Base-by-base conservation (phyloP, 306 rosid genomes). In the Quercus agrifolia region DNA sequence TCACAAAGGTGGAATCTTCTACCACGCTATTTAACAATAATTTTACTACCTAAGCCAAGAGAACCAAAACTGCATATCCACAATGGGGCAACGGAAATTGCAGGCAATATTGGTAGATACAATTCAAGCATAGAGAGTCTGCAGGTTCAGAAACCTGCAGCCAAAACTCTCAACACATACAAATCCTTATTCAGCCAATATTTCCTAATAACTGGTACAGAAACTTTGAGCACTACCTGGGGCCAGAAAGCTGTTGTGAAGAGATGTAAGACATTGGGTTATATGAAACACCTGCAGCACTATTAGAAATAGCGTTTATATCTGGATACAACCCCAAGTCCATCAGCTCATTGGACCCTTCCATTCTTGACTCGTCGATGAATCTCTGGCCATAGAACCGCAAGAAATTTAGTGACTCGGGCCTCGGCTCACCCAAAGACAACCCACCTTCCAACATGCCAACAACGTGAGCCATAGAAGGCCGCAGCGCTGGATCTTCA, bases 381-480 rank as follows among this genome's bases (percentile, higher is more conserved):
- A 87, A 94, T 63, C 89, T 87, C 59, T 91, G 88, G 5, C 97
- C 99, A 74, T 85, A 91, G 77, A 90, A 92, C 20, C 97, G 81
- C 85, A 94, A 76, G 87, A 91, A 94, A 75, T 91, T 88, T 77
- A 92, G 73, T 7, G 91, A 90, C 46, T 90, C 95, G 23, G 89
- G 77, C 83, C 90, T 91, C 20, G 99, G 99, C 31, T 85, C 84
- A 20, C 89, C 72, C 76, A 86, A 20, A 30, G 93, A 82, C 71
- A 83, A 88, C 7, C 88, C 90, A 56, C 97, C 99, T 86, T 92
- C 97, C 89, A 92, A 81, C 97, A 90, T 92, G 77, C 95, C 84
- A 70, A 91, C 97, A 77, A 90, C 87, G 31, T 83, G 66, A 73
- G 74, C 91, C 95, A 94, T 92, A 79, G 74, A 85, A 27, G 97